Evolutionary conservation across 2,329 filamentous ascomycete species (phyloP), one percentile per base, ranked within the genome.

Genomic region (Calonectria henricotiae): DNA sequence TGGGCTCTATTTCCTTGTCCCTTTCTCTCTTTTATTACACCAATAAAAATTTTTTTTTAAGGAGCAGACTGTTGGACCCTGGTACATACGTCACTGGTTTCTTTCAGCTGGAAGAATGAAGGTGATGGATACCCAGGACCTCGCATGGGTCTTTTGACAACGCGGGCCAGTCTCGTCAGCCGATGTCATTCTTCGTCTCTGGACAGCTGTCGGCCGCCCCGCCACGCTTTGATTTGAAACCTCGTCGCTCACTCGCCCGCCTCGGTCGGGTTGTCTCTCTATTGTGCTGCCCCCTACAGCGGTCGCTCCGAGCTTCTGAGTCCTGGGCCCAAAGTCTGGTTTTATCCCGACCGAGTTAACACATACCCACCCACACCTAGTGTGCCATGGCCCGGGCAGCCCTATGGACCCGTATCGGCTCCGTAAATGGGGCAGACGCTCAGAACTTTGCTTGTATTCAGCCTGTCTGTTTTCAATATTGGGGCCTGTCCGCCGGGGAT

Each of bases 371-470:
- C 35, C 46, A 55, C 61, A 61, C 62, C 27, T 47, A 63, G n/a
- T 51, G 61, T 67, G 69, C 75, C 70, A 25, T 76, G 62, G 54
- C 69, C 63, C 35, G 62, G 62, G 32, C 62, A 72, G 67, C 58
- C 35, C 41, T 69, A 47, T 70, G 44, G 62, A 58, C 46, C 63
- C 71, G 64, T 66, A 67, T 71, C 51, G 58, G 46, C 64, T 65
- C 65, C 62, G 73, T 65, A 62, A 35, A 62, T 69, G 63, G 66
- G 66, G 62, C 65, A 27, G 55, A 65, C 67, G 71, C 69, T 67
- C 65, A 64, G 67, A 61, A 44, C 13, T 44, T 35, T 47, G 58
- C 68, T 76, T 75, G 72, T 76, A 76, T 77, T 76, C 55, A 37
- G 51, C 51, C 62, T 58, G 65, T 49, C 43, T 63, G 67, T 49